Base-by-base conservation (phyloP, 2,329 filamentous ascomycete species). In the Diaporthe batatas region DNA sequence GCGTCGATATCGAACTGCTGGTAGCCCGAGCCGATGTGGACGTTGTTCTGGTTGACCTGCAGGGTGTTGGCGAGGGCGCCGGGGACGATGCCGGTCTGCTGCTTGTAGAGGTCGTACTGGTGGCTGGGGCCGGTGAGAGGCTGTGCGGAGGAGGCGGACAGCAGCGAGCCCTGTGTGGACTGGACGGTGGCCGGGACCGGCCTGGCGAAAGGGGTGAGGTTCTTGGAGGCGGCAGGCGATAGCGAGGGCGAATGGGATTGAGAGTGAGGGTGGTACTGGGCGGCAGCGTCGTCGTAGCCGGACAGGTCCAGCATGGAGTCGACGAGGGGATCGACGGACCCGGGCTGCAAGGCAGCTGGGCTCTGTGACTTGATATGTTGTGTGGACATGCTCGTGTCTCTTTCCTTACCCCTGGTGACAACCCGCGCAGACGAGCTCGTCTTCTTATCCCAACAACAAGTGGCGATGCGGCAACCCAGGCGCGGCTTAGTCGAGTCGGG, bases 71-170 rank as follows among this genome's bases (percentile, higher is more conserved):
- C 91, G 75, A 96, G 86, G 68, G 94, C 95, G 75, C 95, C 95
- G 1, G 94, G 92, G 0, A 96, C 94, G 39, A 98, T 91, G 75
- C 95, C 95, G 4, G 96, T 98, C 86, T 98, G 95, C 82, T 99
- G 96, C 85, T 94, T 94, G 86, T 98, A 97, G 80, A 94, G 91
- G 79, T 95, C 94, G 86, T 98, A 98, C 83, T 97, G 94, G 85
- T 98, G 95, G 82, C 94, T 98, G 11, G 96, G 96, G 47, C 91
- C 94, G 62, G 91, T 91, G 79, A 95, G 90, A 25, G 88, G 88
- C 75, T 92, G 89, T 34, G 79, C 82, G 70, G 86, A 84, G 14
- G 67, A 64, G 44, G 59, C 59, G 10, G 88, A 82, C 23, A 89
- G 82, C 72, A 91, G 82, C 47, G 85, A 83, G 5, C 86, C 83